Percentiles rank a stretch among this genome's conserved stretches.
These are phyloP conservation scores for Phyllachora maydis DNA, from an alignment of 2,329 filamentous ascomycete genomes.

Conservation along the genomic window DNA sequence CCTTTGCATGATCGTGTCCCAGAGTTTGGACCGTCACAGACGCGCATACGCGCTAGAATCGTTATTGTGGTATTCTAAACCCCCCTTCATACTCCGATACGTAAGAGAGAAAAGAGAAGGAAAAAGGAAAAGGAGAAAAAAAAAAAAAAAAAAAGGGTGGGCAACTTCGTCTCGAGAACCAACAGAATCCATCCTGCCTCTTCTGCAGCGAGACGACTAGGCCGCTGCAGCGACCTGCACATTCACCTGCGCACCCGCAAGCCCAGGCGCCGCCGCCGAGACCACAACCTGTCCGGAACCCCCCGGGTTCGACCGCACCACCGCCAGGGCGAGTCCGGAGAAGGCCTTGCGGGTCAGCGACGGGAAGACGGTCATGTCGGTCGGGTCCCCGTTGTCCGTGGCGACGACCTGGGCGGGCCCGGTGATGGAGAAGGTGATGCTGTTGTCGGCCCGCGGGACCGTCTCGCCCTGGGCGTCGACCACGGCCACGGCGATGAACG, in stretches of 20 bases:
- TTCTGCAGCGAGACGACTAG: too few species aligned
- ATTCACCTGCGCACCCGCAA: conserved; percentile 3
- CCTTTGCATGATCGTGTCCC: too few species aligned
- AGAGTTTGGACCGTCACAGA: too few species aligned
- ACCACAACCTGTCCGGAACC: conserved; percentile 5
- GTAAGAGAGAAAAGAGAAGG: too few species aligned
- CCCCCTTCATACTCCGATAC: too few species aligned
- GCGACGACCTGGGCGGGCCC: conserved; percentile 22
- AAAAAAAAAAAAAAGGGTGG: too few species aligned
- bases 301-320: conserved; percentile 14
- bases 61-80: too few species aligned
- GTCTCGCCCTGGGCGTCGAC: conserved; percentile 19
- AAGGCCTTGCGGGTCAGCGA: conserved; percentile 17
- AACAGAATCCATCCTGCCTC: too few species aligned
- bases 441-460: conserved; percentile 19
- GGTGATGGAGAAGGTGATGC: conserved; percentile 19
- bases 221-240: too few species aligned
- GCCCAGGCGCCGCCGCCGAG: conserved; percentile 4
- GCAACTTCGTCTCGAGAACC: too few species aligned
- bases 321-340: conserved; percentile 17
- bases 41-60: too few species aligned
- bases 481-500: conserved; percentile 22
- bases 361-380: conserved; percentile 20
- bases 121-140: too few species aligned
- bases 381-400: conserved; percentile 29